Evolutionary conservation across 768 basidiomycete genomes (phyloP).

Genomic region (Kwoniella newhampshirensis): DNA sequence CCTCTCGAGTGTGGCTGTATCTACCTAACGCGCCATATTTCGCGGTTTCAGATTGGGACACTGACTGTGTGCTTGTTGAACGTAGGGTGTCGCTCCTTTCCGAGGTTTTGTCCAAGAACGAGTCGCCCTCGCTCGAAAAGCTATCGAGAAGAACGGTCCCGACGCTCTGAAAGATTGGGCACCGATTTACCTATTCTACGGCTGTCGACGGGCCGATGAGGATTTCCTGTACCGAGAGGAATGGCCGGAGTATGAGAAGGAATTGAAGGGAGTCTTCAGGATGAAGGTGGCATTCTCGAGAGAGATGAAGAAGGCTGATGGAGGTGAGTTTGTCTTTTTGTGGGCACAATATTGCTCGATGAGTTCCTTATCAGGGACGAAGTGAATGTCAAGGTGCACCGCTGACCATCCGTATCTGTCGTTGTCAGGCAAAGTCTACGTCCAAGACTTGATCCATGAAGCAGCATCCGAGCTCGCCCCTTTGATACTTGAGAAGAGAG

Average conservation of each 20-base stretch:
- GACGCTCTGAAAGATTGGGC: slow-evolving; percentile 96
- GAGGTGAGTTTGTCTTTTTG: slow-evolving; percentile 38
- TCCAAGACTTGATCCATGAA: slow-evolving; percentile 95
- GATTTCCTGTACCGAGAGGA: slow-evolving; percentile 95
- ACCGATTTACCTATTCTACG: slow-evolving; percentile 89
- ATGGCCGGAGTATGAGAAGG: slow-evolving; percentile 82
- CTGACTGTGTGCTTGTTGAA: not conserved
- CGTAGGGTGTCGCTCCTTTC: slow-evolving; percentile 96
- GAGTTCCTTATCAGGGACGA: too few relatives aligned
- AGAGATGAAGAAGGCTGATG: slow-evolving; percentile 46
- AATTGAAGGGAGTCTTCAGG: slow-evolving; percentile 86
- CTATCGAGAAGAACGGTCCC: slow-evolving; percentile 90
- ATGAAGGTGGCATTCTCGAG: slow-evolving; percentile 83
- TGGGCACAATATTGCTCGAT: not conserved
- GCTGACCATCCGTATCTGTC: slow-evolving; percentile 77
- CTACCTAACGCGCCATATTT: too few relatives aligned
- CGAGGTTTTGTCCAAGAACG: slow-evolving; percentile 98
- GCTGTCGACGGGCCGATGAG: slow-evolving; percentile 81
- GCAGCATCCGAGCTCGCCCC: slow-evolving; percentile 78
- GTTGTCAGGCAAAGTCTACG: slow-evolving; percentile 78
- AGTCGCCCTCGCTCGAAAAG: slow-evolving; percentile 89
- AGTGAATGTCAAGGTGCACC: too few relatives aligned
- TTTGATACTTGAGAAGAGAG: slow-evolving; percentile 88
- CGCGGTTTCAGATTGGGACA: too few relatives aligned
- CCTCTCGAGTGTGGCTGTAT: too few relatives aligned